These are phyloP conservation scores for Cordyceps sp. DNA, from an alignment of 2,329 filamentous ascomycete genomes.

Conservation along the genomic window DNA sequence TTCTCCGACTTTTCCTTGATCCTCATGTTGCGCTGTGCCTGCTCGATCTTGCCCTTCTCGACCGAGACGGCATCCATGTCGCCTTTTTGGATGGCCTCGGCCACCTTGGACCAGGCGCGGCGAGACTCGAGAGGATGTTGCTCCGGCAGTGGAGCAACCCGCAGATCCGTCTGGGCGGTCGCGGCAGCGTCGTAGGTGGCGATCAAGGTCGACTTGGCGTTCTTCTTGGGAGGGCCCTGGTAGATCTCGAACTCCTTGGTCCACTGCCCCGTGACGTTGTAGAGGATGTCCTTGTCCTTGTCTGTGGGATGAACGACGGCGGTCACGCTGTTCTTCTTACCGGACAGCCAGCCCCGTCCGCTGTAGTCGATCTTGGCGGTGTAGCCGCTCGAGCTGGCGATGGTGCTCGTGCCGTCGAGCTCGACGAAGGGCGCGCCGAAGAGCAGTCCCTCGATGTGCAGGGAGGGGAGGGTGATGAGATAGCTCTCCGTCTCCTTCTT, in stretches of 20 bases:
- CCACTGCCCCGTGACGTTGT: conserved; percentile 84
- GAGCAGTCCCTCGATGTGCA: conserved; percentile 90
- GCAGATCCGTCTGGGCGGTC: conserved; percentile 47
- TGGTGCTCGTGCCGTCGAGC: conserved; percentile 70
- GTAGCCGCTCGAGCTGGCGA: conserved; percentile 73
- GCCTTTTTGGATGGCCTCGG: conserved; percentile 59
- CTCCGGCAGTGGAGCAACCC: conserved; percentile 53
- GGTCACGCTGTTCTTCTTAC: conserved; percentile 84
- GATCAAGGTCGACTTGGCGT: conserved; percentile 29
- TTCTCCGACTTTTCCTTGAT: conserved; percentile 60
- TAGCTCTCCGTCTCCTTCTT: conserved; percentile 45
- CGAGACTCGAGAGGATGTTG: conserved; percentile 82
- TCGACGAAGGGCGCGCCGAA: conserved; percentile 80
- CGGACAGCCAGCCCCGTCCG: conserved; percentile 85
- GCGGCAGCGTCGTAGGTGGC: conserved; percentile 44
- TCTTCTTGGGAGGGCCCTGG: conserved; percentile 39
- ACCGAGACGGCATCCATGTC: conserved; percentile 67
- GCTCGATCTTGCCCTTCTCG: conserved; percentile 84
- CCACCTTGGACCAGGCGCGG: conserved; percentile 76
- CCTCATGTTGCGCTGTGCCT: conserved; percentile 61
- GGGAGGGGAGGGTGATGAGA: conserved; percentile 75
- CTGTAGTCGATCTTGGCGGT: conserved; percentile 84
- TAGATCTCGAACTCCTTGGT: conserved; percentile 67
- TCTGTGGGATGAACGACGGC: conserved; percentile 57
- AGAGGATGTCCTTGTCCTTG: conserved; percentile 57